Conservation (phyloP, 441 rosid genomes). For the Gossypium schwendimanii region DNA sequence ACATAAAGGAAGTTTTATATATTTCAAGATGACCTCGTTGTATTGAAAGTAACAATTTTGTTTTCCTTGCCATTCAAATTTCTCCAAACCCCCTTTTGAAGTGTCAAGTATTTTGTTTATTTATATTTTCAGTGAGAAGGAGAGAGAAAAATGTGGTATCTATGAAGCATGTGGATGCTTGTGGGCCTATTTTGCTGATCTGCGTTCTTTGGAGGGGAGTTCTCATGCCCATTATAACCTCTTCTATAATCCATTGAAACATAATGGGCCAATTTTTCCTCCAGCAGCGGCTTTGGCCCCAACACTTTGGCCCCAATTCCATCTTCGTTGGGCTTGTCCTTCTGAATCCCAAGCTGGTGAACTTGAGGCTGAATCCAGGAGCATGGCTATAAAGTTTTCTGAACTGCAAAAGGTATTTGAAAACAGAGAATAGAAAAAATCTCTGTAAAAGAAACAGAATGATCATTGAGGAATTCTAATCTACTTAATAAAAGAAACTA, state of each 20-base stretch:
- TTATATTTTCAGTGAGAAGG: constrained; percentile 69
- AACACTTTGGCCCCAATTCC: constrained; percentile 94
- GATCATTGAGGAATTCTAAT: not conserved
- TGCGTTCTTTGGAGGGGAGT: constrained; percentile 51
- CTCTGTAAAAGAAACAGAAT: not conserved
- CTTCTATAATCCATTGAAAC: constrained; percentile 60
- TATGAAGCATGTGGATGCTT: constrained; percentile 74
- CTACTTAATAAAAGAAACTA: not conserved
- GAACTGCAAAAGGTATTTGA: constrained; percentile 62
- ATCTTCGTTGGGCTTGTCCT: constrained; percentile 97
- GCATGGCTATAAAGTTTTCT: constrained; percentile 54
- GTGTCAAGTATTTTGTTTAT: not conserved
- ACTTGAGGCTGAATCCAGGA: constrained; percentile 65
- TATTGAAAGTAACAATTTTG: not conserved
- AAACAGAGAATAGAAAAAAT: not conserved
- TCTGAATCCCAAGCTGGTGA: constrained; percentile 77
- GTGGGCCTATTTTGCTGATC: constrained; percentile 80
- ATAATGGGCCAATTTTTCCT: constrained; percentile 56
- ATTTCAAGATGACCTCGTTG: not conserved
- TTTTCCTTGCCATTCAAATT: not conserved
- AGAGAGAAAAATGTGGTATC: constrained; percentile 61
- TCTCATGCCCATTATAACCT: constrained; percentile 75
- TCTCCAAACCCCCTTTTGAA: not conserved
- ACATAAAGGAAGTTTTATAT: not conserved
- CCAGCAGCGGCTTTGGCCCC: constrained; percentile 99